Evolutionary conservation across 169 alveolate genomes (phyloP), one percentile per base, ranked within the genome.

Genomic region (Plasmodium coatneyi): DNA sequence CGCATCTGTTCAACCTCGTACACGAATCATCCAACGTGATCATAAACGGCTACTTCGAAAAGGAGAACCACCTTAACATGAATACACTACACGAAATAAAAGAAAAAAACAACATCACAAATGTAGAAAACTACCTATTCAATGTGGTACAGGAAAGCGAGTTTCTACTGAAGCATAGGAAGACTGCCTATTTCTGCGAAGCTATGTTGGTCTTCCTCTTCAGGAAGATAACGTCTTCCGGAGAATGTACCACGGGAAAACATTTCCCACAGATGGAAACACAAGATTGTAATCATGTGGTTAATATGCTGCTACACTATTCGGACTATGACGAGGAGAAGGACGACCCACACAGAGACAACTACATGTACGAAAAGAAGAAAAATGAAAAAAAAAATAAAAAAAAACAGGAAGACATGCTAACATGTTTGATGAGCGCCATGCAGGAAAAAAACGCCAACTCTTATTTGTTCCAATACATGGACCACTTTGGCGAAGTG

Each of bases 31-130:
- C 86, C 34, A 86, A 86, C 32, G 60, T 86, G 25, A 76, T 86
- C 30, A 76, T 86, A 34, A 86, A 86, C 25, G 80, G 32, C 82
- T 86, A 86, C 80, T 86, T 60, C 80, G 93, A 86, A 60, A 86
- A 86, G 70, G 66, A 76, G 36, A 52, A 86, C 60, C 46, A 86
- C 41, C 25, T 86, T 4, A 74, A 76, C 25, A 86, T 10, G 2
- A 56, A 32, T 5, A 14, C 93, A 1, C 54, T 86, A 49, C 70
- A 46, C 41, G 93, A 86, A 32, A 86, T 86, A 76, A 86, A 86
- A 86, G 74, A 74, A 74, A 74, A 86, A 52, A 86, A 86, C 54
- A 86, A 86, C 32, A 86, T 86, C 19, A 86, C 56, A 12, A 36
- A 86, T 76, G 5, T 86, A 28, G 87, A 86, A 32, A n/a, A 76